These are phyloP conservation scores for Kodamaea plutei DNA, from an alignment of 1,139 yeast species.

Conservation along the genomic window DNA sequence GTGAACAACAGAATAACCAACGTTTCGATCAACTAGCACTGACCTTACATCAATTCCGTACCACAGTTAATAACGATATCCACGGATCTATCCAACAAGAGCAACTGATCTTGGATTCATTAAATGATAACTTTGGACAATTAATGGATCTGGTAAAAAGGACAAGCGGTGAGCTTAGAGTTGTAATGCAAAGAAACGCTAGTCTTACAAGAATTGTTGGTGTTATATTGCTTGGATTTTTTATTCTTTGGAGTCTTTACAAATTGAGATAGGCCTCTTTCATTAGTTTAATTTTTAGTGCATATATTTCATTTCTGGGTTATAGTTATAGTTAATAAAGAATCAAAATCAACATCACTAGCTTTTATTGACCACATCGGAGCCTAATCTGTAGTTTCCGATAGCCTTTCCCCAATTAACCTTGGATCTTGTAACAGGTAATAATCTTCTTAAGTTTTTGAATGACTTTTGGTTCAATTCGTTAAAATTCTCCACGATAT, in stretches of 20 bases:
- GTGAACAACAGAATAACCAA: conserved; percentile 45
- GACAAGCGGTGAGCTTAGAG: conserved; percentile 63
- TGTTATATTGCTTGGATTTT: conserved; percentile 53
- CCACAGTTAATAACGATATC: conserved; percentile 41
- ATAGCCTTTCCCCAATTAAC: conserved; percentile 95
- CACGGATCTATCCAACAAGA: conserved; percentile 43
- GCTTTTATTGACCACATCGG: conserved; percentile 57
- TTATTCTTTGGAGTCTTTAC: conserved; percentile 63
- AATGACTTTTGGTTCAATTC: conserved; percentile 76
- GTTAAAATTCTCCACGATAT: conserved; percentile 60
- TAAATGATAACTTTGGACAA: conserved; percentile 58
- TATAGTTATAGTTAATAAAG: no score
- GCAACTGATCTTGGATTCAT: conserved; percentile 43
- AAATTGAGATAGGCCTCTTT: conserved; percentile 38
- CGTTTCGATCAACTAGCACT: conserved; percentile 43
- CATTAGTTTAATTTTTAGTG: no score
- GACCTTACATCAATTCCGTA: conserved; percentile 43
- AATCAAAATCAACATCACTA: conserved; percentile 1
- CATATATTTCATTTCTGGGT: conserved; percentile 3
- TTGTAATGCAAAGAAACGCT: conserved; percentile 42
- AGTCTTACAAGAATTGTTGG: conserved; percentile 41
- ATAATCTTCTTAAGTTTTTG: conserved; percentile 80
- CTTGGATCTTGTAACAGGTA: conserved; percentile 88
- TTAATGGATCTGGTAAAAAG: conserved; percentile 58
- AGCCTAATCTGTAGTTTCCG: conserved; percentile 84